Percentiles rank a stretch among this genome's conserved stretches.
These are phyloP conservation scores for Thalia dealbata DNA, from an alignment of 176 grass and related monocot species.

Conservation along the genomic window DNA sequence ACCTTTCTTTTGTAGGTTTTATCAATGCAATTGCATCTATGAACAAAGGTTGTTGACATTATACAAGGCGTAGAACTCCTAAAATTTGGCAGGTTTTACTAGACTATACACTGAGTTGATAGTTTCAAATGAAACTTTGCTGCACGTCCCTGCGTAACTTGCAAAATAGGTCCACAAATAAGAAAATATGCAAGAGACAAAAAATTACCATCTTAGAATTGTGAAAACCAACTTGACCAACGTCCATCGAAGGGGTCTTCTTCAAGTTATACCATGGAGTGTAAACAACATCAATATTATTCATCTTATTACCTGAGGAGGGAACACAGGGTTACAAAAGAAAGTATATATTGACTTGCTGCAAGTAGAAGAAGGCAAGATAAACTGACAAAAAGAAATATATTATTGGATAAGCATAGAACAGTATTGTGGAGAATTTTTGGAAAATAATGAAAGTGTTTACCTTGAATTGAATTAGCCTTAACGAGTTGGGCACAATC, in stretches of 20 bases:
- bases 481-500: constrained; percentile 97
- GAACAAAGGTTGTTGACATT: background rate
- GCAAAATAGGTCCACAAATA: background rate
- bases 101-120: background rate
- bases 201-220: constrained; percentile 71
- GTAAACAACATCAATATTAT: constrained; percentile 98
- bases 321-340: background rate
- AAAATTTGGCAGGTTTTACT: background rate
- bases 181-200: background rate
- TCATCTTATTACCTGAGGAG: constrained; percentile 79
- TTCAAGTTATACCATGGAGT: constrained; percentile 99
- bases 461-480: constrained; percentile 99
- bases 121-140: background rate
- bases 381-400: background rate
- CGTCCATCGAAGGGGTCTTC: constrained; percentile 99
- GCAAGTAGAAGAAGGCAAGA: background rate
- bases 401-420: background rate
- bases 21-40: background rate
- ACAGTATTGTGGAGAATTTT: background rate
- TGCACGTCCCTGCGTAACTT: background rate
- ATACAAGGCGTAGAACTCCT: background rate
- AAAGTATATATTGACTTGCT: background rate
- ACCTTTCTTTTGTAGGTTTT: background rate
- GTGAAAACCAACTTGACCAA: constrained; percentile 99
- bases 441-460: background rate